Evolutionary conservation across 257 asterid genomes (phyloP), one percentile per base, ranked within the genome.

Genomic region (Solanum arcanum): DNA sequence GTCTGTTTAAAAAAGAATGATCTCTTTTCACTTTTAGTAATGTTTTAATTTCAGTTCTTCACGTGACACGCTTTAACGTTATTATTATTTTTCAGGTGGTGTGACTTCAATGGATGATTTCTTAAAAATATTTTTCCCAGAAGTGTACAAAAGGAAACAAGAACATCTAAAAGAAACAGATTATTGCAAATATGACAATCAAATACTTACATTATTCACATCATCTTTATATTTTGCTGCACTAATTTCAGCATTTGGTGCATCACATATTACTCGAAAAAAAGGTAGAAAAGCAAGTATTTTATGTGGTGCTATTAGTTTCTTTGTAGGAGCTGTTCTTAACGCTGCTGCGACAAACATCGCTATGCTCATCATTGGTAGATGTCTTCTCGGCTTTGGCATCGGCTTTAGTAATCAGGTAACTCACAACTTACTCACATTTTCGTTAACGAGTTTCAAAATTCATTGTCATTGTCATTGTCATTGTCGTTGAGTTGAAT

Each of bases 341-440:
- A 93, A 94, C 74, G 98, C 96, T 1, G 35, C 86, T 47, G 95
- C 98, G 1, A 69, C 88, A 83, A 88, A 93, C 21, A 86, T 95
- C 2, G 86, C 91, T 2, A 94, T 94, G 97, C 91, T 95, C 23
- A 93, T 95, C 42, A 74, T 95, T 6, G 98, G 98, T 23, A 89
- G 98, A 60, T 49, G 89, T 1, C 89, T 95, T 84, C 98, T 95
- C n/a, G 98, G 98, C 18, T 37, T 93, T 18, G 98, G 98, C 80
- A 94, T 95, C 72, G 98, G 98, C 33, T 95, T 95, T 47, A 95
- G 97, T 21, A 95, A 95, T 86, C 98, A 95, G 88, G 98, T 95
- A 91, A 14, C 14, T 78, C 8, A 1, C 7, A 21, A 75, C 59
- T 3, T 39, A 42, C 8, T 42, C 5, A 42, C 44, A 77, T 42